Conservation (phyloP, 306 rosid genomes). For the Vigna angularis region DNA sequence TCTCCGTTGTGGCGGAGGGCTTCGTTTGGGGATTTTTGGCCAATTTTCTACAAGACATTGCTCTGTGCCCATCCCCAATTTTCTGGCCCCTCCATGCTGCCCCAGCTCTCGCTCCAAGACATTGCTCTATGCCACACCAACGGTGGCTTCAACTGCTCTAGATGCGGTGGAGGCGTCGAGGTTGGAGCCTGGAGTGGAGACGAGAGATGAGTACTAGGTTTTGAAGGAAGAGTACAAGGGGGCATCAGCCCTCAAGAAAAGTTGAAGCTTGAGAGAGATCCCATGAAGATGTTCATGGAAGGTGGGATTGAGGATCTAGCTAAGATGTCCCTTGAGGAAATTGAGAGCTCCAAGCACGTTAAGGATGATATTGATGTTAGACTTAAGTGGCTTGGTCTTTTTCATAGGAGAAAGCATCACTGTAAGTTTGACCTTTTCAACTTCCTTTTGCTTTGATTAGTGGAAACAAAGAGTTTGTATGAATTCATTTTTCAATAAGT, state of each 20-base stretch:
- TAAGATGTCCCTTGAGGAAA: slow-evolving; percentile 69
- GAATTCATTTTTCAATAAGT: too few relatives aligned
- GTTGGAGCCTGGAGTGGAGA: slow-evolving; percentile 82
- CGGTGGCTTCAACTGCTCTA: slow-evolving; percentile 45
- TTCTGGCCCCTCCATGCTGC: slow-evolving; percentile 55
- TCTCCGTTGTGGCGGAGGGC: slow-evolving; percentile 47
- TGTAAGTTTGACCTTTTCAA: slow-evolving; percentile 59
- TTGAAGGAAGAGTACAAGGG: slow-evolving; percentile 72
- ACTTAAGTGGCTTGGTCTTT: slow-evolving; percentile 98
- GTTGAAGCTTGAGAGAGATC: slow-evolving; percentile 79
- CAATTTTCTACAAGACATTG: too few relatives aligned
- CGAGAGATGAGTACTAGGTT: slow-evolving; percentile 76
- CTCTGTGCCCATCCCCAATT: not conserved
- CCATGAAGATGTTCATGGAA: slow-evolving; percentile 87
- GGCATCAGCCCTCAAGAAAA: slow-evolving; percentile 86
- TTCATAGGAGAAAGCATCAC: slow-evolving; percentile 86
- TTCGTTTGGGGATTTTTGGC: too few relatives aligned
- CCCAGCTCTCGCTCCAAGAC: too few relatives aligned
- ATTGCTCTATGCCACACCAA: slow-evolving; percentile 60
- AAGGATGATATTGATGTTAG: slow-evolving; percentile 96
- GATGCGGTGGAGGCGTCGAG: slow-evolving; percentile 59
- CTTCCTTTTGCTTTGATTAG: slow-evolving; percentile 8
- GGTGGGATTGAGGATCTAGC: slow-evolving; percentile 74
- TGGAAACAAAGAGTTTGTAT: not conserved
- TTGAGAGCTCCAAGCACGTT: slow-evolving; percentile 63